Conservation (phyloP, 768 basidiomycete species). For the Cystoderma amianthinum region DNA sequence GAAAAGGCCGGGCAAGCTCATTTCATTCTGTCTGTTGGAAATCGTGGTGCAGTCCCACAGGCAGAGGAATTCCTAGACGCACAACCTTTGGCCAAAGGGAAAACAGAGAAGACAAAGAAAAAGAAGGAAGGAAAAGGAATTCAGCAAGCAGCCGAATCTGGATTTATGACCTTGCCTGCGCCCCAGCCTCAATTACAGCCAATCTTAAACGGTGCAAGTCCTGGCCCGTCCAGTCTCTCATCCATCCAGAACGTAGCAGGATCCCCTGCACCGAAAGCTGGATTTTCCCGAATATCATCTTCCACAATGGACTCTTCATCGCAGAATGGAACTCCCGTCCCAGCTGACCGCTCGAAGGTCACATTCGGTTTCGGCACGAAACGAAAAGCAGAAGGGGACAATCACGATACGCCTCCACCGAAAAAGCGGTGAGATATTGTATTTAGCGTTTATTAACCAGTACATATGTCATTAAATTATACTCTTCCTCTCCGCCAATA, state of each 20-base stretch:
- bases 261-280: slow-evolving; percentile 64
- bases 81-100: slow-evolving; percentile 76
- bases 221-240: slow-evolving; percentile 29
- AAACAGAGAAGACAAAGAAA: slow-evolving; percentile 76
- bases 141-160: slow-evolving; percentile 39
- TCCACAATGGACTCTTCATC: slow-evolving; percentile 41
- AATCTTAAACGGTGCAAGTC: slow-evolving; percentile 37
- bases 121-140: slow-evolving; percentile 66
- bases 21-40: slow-evolving; percentile 92
- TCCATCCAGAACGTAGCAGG: slow-evolving; percentile 29
- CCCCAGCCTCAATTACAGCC: slow-evolving; percentile 28
- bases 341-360: slow-evolving; percentile 65
- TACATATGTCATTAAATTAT: too few relatives aligned
- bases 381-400: slow-evolving; percentile 72
- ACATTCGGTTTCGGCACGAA: slow-evolving; percentile 74
- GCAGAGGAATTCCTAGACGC: slow-evolving; percentile 73
- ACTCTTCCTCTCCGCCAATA: too few relatives aligned
- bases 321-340: slow-evolving; percentile 49
- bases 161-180: slow-evolving; percentile 71
- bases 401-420: slow-evolving; percentile 55
- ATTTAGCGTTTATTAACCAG: too few relatives aligned
- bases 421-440: slow-evolving; percentile 42
- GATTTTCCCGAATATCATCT: slow-evolving; percentile 72
- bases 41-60: slow-evolving; percentile 91
- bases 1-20: slow-evolving; percentile 94